Evolutionary conservation across 1,284 basidiomycete genomes (phyloP), one percentile per base, ranked within the genome.

Genomic region (Ceratorhiza oryzae-sativae): DNA sequence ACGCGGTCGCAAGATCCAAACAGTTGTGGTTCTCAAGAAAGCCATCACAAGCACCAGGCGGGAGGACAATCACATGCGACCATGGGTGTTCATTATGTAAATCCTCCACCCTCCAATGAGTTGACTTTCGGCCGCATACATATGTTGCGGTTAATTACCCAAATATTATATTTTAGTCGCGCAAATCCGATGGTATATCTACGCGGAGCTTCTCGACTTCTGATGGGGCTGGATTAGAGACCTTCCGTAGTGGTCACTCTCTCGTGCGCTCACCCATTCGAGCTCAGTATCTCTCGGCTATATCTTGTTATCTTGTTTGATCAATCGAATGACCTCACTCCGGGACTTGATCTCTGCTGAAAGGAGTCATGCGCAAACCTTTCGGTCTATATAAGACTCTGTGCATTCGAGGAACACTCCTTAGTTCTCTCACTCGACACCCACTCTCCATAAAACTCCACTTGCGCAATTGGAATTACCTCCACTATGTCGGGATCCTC

Each of bases 401-500:
- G 20, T 34, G 23, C 30, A 42, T 34, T 32, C 59, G 39, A 25
- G 20, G 36, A 42, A 34, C 45, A n/a, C n/a, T 62, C 23, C 20
- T 20, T 13, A 15, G 9, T n/a, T 36, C 45, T 15, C 25, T 32
- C 13, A 18, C 39, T 48, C 36, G 18, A 41, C 36, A 23, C 10
- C 20, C 58, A 18, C 20, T n/a, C n/a, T n/a, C n/a, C n/a, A n/a
- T n/a, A n/a, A n/a, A n/a, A n/a, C n/a, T n/a, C n/a, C n/a, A n/a
- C n/a, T n/a, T n/a, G n/a, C n/a, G n/a, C n/a, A n/a, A n/a, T n/a
- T n/a, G n/a, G n/a, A n/a, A n/a, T 12, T 3, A 36, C 41, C 51
- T 6, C 39, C 9, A 72, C 10, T 18, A 72, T 63, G 71, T 41
- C 71, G 15, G 42, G 58, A 4, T 25, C 51, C 65, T 42, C 32